Base-by-base conservation (phyloP, 805 yeast species). In the Lachancea meyersii region DNA sequence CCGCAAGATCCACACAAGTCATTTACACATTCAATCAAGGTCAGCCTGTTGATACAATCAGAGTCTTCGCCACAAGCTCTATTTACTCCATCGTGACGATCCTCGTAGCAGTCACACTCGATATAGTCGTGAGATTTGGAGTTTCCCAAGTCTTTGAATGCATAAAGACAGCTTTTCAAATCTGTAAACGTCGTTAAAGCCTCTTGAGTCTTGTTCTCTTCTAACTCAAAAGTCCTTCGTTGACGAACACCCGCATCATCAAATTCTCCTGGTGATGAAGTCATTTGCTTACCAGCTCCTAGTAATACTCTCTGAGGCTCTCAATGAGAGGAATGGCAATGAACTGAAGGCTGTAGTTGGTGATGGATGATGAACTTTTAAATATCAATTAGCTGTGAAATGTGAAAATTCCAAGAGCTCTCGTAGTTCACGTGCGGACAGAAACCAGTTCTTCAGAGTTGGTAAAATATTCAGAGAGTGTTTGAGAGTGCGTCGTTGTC, bases 31-130 rank as follows among this genome's bases (percentile, higher is more conserved):
- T 91, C 98, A 38, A 91, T 88, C 31, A 88, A 83, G 0, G 97
- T 93, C 40, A 88, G 75, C 40, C 97, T 68, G 64, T 91, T 91
- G 54, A 93, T 88, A 73, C 98, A 91, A 60, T 83, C 88, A 13
- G 93, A 82, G 49, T 81, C 80, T 23, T 82, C 86, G 26, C 80
- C 86, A 72, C 98, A 91, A 1, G 97, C 95, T 51, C 77, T 77
- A 42, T 66, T 68, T 5, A 53, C 55, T 1, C 68, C 75, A 19
- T 66, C 69, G 47, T 46, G 52, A 40, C 63, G 71, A 16, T 70
- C 72, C 60, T 73, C 85, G 33, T 46, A 53, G 69, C 98, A 91
- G 58, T 88, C 97, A 70, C 98, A 91, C 13, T 89, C 77, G 93
- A 91, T 88, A 49, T 74, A 73, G 48, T 80, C 80, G 56, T 83